Conservation (phyloP, 2,329 filamentous ascomycete genomes). For the Ophiostoma sp. region DNA sequence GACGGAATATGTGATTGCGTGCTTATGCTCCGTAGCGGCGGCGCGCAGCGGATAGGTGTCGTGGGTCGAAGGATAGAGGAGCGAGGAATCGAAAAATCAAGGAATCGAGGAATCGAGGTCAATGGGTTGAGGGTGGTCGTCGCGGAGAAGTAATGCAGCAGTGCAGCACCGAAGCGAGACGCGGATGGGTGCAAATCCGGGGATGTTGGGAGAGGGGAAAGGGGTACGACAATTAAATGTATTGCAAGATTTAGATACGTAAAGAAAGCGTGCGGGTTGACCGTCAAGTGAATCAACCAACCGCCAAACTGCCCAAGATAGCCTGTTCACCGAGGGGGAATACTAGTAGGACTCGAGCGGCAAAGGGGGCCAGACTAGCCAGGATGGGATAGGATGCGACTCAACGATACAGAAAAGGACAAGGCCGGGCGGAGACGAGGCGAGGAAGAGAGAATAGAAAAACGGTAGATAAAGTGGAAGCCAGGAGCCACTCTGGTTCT, state of each 20-base stretch:
- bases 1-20: neutral
- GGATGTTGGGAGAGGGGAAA: neutral
- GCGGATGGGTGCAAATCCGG: neutral
- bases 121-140: neutral
- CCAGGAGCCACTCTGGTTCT: neutral
- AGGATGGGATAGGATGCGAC: neutral
- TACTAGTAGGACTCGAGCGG: neutral
- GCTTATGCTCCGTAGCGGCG: neutral
- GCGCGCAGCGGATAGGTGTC: neutral
- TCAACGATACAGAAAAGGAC: constrained; percentile 1
- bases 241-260: neutral
- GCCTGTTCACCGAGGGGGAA: constrained; percentile 3
- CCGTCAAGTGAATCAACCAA: neutral
- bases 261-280: neutral
- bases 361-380: constrained; percentile 6
- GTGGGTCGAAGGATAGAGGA: neutral
- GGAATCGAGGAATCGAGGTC: neutral
- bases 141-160: neutral
- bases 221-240: neutral
- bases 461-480: constrained; percentile 2
- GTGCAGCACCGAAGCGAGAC: neutral
- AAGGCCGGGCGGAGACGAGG: neutral
- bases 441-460: neutral
- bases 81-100: neutral
- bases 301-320: neutral